Percentiles rank a stretch among this genome's conserved stretches.
These are phyloP conservation scores for Venturia nashicola DNA, from an alignment of 2,329 filamentous ascomycete species.

Conservation along the genomic window DNA sequence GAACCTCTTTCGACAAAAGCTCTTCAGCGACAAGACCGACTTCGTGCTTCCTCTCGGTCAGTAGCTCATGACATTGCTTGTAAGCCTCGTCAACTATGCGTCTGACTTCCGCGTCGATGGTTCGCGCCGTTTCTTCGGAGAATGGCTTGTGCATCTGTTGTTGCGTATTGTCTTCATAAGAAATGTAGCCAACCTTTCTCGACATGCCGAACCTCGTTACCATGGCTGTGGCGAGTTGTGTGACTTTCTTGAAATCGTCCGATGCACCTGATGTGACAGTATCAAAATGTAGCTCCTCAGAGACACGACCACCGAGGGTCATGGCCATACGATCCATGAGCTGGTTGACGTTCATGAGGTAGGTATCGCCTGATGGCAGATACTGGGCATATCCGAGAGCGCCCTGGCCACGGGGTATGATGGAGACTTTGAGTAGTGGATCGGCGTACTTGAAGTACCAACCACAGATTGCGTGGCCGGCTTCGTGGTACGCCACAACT, in stretches of 20 bases:
- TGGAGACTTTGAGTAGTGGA: conserved; percentile 93
- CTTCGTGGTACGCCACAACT: conserved; percentile 95
- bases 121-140: conserved; percentile 82
- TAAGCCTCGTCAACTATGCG: conserved; percentile 89
- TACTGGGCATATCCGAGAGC: conserved; percentile 95
- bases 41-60: conserved; percentile 77
- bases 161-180: conserved; percentile 73
- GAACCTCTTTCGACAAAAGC: conserved; percentile 79
- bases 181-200: conserved; percentile 79
- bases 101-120: conserved; percentile 84
- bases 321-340: conserved; percentile 99
- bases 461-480: conserved; percentile 93
- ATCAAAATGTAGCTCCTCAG: conserved; percentile 92
- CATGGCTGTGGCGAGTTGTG: conserved; percentile 90
- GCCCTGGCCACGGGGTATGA: conserved; percentile 90
- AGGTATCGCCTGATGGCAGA: conserved; percentile 80
- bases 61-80: conserved; percentile 72
- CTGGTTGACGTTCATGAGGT: conserved; percentile 90
- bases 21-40: conserved; percentile 88
- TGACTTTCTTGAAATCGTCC: conserved; percentile 98
- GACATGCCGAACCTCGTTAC: conserved; percentile 99
- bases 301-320: conserved; percentile 91
- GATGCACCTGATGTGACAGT: conserved; percentile 90
- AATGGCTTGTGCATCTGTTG: conserved; percentile 66
- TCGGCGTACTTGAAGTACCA: conserved; percentile 98